phyloP scores from a whole-genome alignment of 345 rosid species.

The Raphanus raphanistrum region DNA sequence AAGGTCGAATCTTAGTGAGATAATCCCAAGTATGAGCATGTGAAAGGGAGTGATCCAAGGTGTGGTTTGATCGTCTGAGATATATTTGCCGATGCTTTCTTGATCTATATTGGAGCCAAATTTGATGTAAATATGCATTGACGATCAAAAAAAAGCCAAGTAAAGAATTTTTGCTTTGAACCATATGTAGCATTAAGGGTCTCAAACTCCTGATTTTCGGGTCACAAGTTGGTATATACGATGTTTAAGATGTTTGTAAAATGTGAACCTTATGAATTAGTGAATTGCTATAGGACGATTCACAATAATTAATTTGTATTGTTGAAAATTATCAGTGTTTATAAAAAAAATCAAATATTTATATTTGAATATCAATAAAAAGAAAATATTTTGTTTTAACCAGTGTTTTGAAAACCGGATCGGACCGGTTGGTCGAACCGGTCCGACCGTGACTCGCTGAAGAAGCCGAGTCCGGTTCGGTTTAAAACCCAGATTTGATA shows the following conservation, averaged over 20 bases:
- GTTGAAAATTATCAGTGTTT: neutral
- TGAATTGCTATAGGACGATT: neutral
- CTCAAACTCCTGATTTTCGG: neutral
- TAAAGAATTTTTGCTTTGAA: neutral
- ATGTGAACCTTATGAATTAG: neutral
- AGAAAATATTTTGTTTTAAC: no score
- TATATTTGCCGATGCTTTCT: neutral
- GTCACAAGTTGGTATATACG: neutral
- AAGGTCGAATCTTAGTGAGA: neutral
- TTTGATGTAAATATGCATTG: neutral
- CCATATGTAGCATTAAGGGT: neutral
- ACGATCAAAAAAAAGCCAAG: neutral
- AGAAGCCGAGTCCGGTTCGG: no score
- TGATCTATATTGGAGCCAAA: neutral
- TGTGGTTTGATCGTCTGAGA: neutral
- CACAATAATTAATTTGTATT: neutral
- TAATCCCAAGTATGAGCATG: neutral
- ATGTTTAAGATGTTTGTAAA: neutral
- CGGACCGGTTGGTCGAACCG: no score
- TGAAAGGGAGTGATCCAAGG: neutral
- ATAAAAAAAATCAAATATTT: no score
- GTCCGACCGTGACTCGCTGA: no score
- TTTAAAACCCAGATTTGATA: no score
- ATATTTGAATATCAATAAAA: no score
- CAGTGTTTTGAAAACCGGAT: no score